Percentiles rank a stretch among this genome's conserved stretches.
Conservation (phyloP, 2,329 filamentous ascomycete species). For the Fusarium chuoi region DNA sequence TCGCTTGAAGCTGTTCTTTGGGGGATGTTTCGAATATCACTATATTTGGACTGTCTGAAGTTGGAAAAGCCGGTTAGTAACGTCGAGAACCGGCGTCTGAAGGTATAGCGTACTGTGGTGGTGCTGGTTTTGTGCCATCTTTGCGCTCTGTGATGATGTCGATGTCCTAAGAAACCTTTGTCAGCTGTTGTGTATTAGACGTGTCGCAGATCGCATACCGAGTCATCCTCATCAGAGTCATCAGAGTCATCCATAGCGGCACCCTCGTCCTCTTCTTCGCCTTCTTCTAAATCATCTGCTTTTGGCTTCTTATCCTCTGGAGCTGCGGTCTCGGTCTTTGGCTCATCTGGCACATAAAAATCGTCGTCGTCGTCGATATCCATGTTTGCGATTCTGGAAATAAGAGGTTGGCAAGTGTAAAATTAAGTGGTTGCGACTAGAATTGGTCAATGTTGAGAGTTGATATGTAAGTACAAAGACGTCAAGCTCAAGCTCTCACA, state of each 20-base stretch:
- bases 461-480: slow-evolving; percentile 16
- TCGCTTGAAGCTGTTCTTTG: slow-evolving; percentile 67
- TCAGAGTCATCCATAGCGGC: slow-evolving; percentile 65
- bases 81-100: not conserved
- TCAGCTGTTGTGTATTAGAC: not conserved
- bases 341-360: slow-evolving; percentile 72
- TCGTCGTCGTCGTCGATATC: slow-evolving; percentile 76
- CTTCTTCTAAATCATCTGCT: slow-evolving; percentile 69
- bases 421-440: not conserved
- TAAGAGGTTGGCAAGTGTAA: not conserved
- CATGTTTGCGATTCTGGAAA: slow-evolving; percentile 55
- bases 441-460: not conserved
- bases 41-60: slow-evolving; percentile 68
- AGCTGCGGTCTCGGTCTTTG: slow-evolving; percentile 49
- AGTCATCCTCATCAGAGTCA: slow-evolving; percentile 60
- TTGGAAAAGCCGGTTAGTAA: slow-evolving; percentile 11
- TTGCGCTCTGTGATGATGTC: slow-evolving; percentile 76
- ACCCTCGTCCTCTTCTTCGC: slow-evolving; percentile 71
- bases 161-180: slow-evolving; percentile 61
- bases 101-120: slow-evolving; percentile 62
- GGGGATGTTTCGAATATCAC: slow-evolving; percentile 73
- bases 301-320: slow-evolving; percentile 48
- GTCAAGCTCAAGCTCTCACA: slow-evolving; percentile 34
- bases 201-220: slow-evolving; percentile 32
- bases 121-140: slow-evolving; percentile 69